Evolutionary conservation across 2,329 filamentous ascomycete species (phyloP).

Genomic region (Fusarium paranaense): DNA sequence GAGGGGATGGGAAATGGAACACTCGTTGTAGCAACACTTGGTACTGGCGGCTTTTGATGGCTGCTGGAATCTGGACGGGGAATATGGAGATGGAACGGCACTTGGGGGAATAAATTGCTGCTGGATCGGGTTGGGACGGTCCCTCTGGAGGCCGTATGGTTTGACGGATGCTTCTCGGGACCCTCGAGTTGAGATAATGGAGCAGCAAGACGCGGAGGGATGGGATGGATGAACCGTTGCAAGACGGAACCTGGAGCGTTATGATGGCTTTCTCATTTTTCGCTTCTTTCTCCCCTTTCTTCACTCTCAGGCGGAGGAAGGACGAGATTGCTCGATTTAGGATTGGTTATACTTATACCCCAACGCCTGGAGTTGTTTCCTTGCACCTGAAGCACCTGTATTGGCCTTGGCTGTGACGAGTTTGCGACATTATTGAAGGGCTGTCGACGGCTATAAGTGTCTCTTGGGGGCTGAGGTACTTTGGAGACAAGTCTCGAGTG

Average conservation of each 20-base stretch:
- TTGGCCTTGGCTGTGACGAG: conserved; percentile 5
- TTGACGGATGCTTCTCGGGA: background rate
- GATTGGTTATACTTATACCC: conserved; percentile 45
- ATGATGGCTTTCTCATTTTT: conserved; percentile 37
- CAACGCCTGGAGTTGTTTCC: conserved; percentile 44
- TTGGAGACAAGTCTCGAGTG: background rate
- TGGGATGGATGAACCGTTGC: conserved; percentile 20
- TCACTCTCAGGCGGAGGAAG: conserved; percentile 24
- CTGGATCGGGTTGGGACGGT: background rate
- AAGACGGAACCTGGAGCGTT: conserved; percentile 24
- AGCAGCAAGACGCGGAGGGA: conserved; percentile 21
- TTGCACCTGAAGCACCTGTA: conserved; percentile 10
- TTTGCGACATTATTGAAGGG: background rate
- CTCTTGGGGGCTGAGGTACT: background rate
- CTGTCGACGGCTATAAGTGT: background rate
- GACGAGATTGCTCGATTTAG: conserved; percentile 40
- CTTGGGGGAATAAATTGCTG: conserved; percentile 9
- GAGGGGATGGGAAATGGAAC: conserved; percentile 33
- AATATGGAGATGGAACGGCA: conserved; percentile 5
- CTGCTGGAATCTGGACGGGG: conserved; percentile 21
- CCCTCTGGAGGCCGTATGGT: background rate
- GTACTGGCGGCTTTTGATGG: background rate
- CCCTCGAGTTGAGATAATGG: conserved; percentile 32
- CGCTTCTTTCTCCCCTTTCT: conserved; percentile 21
- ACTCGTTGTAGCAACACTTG: conserved; percentile 19